Percentiles rank a stretch among this genome's conserved stretches.
Evolutionary conservation across 495 filamentous ascomycete species (phyloP).

Genomic region (Xylaria intraflava): DNA sequence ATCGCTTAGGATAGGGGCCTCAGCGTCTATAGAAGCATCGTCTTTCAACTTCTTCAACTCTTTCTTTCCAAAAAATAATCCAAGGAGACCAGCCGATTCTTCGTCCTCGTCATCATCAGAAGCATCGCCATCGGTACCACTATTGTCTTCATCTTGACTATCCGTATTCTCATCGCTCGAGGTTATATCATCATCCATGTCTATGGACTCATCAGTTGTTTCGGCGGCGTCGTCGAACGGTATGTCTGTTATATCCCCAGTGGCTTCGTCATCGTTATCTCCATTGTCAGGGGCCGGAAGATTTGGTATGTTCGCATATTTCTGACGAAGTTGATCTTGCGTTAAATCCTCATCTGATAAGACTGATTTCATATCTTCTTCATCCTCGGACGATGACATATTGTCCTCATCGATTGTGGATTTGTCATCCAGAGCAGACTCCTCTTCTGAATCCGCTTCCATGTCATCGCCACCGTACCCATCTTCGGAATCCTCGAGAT

Average conservation of each 20-base stretch:
- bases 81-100: constrained; percentile 54
- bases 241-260: constrained; percentile 29
- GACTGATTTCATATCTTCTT: constrained; percentile 53
- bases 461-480: constrained; percentile 45
- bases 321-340: constrained; percentile 67
- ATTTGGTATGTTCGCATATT: constrained; percentile 65
- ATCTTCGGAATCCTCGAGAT: constrained; percentile 44
- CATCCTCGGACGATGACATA: constrained; percentile 61
- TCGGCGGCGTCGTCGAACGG: constrained; percentile 61
- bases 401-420: constrained; percentile 48
- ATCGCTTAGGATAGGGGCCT: neutral
- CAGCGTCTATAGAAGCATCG: neutral
- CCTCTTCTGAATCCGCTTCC: constrained; percentile 55
- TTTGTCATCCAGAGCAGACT: constrained; percentile 45
- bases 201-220: constrained; percentile 70
- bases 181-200: constrained; percentile 82
- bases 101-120: constrained; percentile 49
- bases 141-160: constrained; percentile 35
- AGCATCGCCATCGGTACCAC: constrained; percentile 33
- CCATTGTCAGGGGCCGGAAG: constrained; percentile 15
- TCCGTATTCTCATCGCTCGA: constrained; percentile 56
- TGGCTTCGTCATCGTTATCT: constrained; percentile 8
- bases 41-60: constrained; percentile 40
- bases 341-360: constrained; percentile 67
- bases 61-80: constrained; percentile 52